Conservation (phyloP, 371 early-diverging fungal genomes). For the Homolaphlyctis polyrhiza region DNA sequence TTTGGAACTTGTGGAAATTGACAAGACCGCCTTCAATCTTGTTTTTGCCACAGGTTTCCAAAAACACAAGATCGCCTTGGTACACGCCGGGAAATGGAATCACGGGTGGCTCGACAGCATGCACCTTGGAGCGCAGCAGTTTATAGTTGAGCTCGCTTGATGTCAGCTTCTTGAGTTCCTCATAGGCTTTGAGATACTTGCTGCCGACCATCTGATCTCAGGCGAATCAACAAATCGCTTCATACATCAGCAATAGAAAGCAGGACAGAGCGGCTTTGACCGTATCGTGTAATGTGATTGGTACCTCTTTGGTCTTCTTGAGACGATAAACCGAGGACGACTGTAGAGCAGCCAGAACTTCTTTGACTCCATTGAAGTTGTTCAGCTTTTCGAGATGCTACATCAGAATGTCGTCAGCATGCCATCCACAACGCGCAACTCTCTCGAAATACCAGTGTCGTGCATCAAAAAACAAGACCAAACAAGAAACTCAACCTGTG, state of each 20-base stretch:
- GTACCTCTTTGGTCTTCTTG: constrained; percentile 44
- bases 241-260: background rate
- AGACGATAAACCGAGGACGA: constrained; percentile 46
- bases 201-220: constrained; percentile 22
- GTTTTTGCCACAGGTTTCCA: constrained; percentile 44
- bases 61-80: constrained; percentile 51
- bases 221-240: too few relatives aligned
- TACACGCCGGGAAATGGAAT: constrained; percentile 57
- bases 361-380: constrained; percentile 56
- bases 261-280: background rate
- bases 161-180: constrained; percentile 32
- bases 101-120: constrained; percentile 42
- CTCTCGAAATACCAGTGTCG: too few relatives aligned
- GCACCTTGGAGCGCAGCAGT: constrained; percentile 37
- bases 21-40: constrained; percentile 36
- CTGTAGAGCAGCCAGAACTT: constrained; percentile 48
- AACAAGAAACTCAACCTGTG: constrained; percentile 16
- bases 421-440: background rate
- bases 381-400: constrained; percentile 41
- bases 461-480: background rate
- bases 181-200: constrained; percentile 36
- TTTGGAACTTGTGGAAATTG: constrained; percentile 49
- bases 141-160: constrained; percentile 53
- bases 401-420: background rate
- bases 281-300: background rate